Conservation (phyloP, 345 rosid genomes). For the Linum trigynum region DNA sequence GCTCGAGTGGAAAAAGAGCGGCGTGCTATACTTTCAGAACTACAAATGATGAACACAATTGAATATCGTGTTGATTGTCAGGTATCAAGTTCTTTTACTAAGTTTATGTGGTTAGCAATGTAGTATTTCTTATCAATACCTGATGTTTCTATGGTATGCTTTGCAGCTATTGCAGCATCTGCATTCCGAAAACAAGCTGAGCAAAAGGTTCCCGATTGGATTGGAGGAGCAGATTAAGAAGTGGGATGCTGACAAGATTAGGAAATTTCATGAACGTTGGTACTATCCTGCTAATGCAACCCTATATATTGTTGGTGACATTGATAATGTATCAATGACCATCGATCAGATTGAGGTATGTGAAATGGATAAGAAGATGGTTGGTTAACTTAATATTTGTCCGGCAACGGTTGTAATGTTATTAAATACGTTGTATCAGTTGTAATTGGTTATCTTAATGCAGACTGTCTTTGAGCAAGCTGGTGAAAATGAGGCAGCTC, state of each 20-base stretch:
- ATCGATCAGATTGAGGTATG: constrained; percentile 77
- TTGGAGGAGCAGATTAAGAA: constrained; percentile 95
- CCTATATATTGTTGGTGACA: constrained; percentile 90
- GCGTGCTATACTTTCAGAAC: constrained; percentile 96
- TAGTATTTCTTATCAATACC: constrained; percentile 11
- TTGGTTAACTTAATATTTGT: background rate
- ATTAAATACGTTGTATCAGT: background rate
- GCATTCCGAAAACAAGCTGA: constrained; percentile 97
- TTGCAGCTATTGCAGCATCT: constrained; percentile 82
- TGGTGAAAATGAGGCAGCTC: constrained; percentile 45
- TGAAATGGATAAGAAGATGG: constrained; percentile 7
- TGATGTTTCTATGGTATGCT: constrained; percentile 12
- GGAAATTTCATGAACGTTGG: constrained; percentile 99
- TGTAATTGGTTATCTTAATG: constrained; percentile 18
- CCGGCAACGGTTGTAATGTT: background rate
- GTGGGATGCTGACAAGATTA: constrained; percentile 98
- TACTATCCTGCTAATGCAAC: constrained; percentile 98
- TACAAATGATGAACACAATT: constrained; percentile 99
- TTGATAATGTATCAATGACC: constrained; percentile 57
- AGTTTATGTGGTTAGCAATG: constrained; percentile 15
- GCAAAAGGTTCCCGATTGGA: constrained; percentile 97
- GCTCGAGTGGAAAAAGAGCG: constrained; percentile 97
- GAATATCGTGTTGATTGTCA: constrained; percentile 99
- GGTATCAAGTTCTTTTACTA: constrained; percentile 32
- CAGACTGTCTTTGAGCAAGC: constrained; percentile 79